Evolutionary conservation across 2,329 filamentous ascomycete genomes (phyloP).

Genomic region (Colletotrichum phormii): DNA sequence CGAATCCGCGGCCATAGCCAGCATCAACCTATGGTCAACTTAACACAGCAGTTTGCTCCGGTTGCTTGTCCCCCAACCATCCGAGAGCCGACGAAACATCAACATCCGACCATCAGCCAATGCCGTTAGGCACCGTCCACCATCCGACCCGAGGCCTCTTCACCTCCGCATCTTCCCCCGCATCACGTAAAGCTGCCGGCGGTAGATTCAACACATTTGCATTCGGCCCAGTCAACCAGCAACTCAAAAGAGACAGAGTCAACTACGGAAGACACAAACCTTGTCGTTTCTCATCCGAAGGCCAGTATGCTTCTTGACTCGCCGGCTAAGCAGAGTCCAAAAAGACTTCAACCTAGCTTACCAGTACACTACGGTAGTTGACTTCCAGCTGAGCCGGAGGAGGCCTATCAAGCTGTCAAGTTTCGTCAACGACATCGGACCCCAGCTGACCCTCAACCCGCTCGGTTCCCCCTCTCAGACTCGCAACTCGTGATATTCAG

Average conservation of each 20-base stretch:
- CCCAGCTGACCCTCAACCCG: constrained; percentile 1
- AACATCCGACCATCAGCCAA: background rate
- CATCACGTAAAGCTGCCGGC: background rate
- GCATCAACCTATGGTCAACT: background rate
- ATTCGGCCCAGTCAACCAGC: background rate
- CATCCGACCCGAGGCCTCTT: constrained; percentile 5
- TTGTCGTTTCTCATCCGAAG: constrained; percentile 3
- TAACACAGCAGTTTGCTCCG: background rate
- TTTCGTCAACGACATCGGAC: constrained; percentile 28
- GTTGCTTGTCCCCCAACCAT: constrained; percentile 8
- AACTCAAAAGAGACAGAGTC: background rate
- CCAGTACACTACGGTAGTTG: background rate
- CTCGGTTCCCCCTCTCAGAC: background rate
- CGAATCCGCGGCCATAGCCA: background rate
- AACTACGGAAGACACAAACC: background rate
- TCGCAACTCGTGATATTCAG: background rate
- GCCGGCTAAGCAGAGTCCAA: background rate
- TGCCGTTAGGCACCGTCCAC: constrained; percentile 28
- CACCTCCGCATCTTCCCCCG: background rate
- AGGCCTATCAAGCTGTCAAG: constrained; percentile 25
- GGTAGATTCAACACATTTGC: background rate
- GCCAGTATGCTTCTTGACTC: constrained; percentile 24
- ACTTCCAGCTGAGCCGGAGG: background rate
- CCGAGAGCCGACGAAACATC: constrained; percentile 37
- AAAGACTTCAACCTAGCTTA: background rate